Base-by-base conservation (phyloP, 2,329 filamentous ascomycete genomes). In the Juglanconis juglandina region DNA sequence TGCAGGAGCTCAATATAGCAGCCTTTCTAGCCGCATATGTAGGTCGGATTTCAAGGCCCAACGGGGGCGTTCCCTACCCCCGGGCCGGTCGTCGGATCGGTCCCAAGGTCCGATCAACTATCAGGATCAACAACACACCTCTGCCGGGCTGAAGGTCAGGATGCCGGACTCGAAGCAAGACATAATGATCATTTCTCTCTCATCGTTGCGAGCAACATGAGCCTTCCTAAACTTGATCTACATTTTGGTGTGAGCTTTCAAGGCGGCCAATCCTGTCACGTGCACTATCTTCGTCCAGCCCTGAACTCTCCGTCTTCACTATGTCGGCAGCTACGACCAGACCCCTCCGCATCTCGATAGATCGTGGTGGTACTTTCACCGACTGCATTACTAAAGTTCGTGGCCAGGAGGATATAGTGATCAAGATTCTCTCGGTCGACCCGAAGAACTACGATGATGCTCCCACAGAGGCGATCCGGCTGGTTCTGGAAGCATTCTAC, bases 361-460 rank as follows among this genome's bases (percentile, higher is more conserved):
- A 60, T 32, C 58, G 58, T 6, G 41, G 53, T 37, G 53, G 53
- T 7, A 60, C 58, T 1, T 56, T 60, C 14, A 57, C 58, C 37
- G 53, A 53, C 11, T 60, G 58, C 10, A 53, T 60, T 17, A 52
- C 50, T 46, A 33, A 8, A 34, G 48, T 60, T 14, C 53, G 17
- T 5, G 58, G 52, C 6, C 79, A 85, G 71, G 85, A 88, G 72
- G 86, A 88, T 66, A 77, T 88, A 35, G 72, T 88, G 53, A 87
- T 89, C 72, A 89, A 89, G 71, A 77, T 88, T 1, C 79, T 88
- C 34, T 88, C 86, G 1, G 85, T 86, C 65, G 86, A 89, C 67
- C 85, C 86, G 1, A 73, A 77, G n/a, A 88, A 88, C 71, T 88
- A 89, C 71, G 75, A 84, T 53, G 86, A 89, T 73, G 86, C 86